Evolutionary conservation across 495 filamentous ascomycete genomes (phyloP), one percentile per base, ranked within the genome.

Genomic region (Penicillium samsonianum): DNA sequence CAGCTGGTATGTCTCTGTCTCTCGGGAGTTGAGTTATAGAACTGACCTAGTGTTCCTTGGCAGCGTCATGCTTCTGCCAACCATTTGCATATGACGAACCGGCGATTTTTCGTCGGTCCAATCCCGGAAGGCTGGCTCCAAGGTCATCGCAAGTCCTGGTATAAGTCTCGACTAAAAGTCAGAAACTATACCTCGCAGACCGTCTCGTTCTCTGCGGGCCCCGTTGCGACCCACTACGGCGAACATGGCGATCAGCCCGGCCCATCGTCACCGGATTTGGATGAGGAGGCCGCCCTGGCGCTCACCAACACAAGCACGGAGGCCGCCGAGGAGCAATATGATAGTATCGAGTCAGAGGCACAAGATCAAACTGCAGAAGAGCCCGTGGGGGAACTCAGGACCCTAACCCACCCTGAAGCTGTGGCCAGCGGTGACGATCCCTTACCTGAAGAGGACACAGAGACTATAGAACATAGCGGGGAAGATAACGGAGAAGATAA

Each of bases 101-200:
- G 84, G 25, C 78, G 86, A 33, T 82, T 80, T 65, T 89, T 89
- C 68, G 87, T 89, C 60, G 86, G 86, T 9, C 86, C 86, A 20
- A 84, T 89, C 35, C 86, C 86, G 5, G 80, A 84, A 60, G 85
- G 84, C 50, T 89, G 86, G 86, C 73, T 87, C 47, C 85, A 86
- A 50, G 81, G 78, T 52, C 82, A 87, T 67, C 79, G 83, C 44
- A 84, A 84, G 49, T 76, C 81, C 14, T 87, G 85, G 85, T 87
- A 86, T 65, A 77, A 69, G 58, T 72, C 75, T 46, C 73, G 83
- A 37, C 57, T 87, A 1, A 76, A 69, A 41, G 71, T 83, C 42
- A 77, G 63, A 40, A 81, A 86, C 47, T 85, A 86, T 63, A 80
- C 80, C n/a, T 82, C 82, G 7, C 73, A 79, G 38, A 70, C 75